Conservation (phyloP, 306 rosid species). For the peach (Prunus persica) region Prunus_persica_NCBIv2 NC_034011.1:9530501-9531000, state of each 20-base stretch:
- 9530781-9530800: not conserved
- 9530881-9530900: not conserved
- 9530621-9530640: not conserved
- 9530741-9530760: not conserved
- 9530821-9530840: not conserved
- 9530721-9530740: not conserved
- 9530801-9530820: not conserved
- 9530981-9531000: constrained; percentile 69
- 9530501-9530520: not conserved
- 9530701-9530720: not conserved
- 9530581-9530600: not conserved
- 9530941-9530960: constrained; percentile 12
- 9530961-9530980: not conserved
- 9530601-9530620: not conserved
- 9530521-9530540: not conserved
- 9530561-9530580: not conserved
- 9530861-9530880: not conserved
- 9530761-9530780: not conserved
- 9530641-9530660: not conserved
- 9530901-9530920: not conserved
- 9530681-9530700: not conserved
- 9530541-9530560: not conserved
- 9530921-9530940: not conserved
- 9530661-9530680: not conserved
- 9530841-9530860: not conserved